phyloP scores from a whole-genome alignment of 768 basidiomycete genomes.

The Lactarius evosmus region DNA sequence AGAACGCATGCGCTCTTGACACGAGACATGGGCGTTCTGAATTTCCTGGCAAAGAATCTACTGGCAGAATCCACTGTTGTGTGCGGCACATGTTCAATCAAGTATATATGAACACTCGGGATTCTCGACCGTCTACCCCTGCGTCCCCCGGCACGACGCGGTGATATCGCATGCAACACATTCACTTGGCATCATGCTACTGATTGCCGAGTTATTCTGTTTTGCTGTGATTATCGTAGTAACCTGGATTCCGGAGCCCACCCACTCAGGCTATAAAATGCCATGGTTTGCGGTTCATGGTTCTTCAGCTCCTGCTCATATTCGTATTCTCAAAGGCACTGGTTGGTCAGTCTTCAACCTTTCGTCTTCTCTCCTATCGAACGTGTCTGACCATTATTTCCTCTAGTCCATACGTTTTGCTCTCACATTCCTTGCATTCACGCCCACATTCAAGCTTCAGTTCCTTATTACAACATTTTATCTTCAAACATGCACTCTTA shows the following conservation, averaged over 20 bases:
- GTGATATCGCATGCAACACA: background rate
- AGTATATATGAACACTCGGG: no score
- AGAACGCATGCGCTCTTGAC: background rate
- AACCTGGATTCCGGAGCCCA: background rate
- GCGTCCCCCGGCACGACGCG: background rate
- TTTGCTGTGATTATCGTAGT: background rate
- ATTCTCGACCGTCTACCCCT: no score
- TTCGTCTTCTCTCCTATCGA: background rate
- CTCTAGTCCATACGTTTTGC: constrained; percentile 3
- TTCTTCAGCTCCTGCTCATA: constrained; percentile 4
- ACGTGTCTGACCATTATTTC: background rate
- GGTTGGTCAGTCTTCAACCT: constrained; percentile 14
- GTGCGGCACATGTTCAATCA: background rate
- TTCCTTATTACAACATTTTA: background rate
- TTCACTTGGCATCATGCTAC: background rate
- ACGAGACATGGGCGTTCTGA: background rate
- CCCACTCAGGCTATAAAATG: background rate
- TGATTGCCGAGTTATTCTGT: background rate
- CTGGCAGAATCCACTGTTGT: background rate
- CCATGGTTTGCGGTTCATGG: background rate
- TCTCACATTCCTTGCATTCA: background rate
- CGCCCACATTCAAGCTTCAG: background rate
- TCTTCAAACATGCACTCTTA: constrained; percentile 10
- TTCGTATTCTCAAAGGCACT: constrained; percentile 10
- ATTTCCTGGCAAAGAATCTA: background rate